Base-by-base conservation (phyloP, 495 filamentous ascomycete species). In the Schizothecium vesticola region DNA sequence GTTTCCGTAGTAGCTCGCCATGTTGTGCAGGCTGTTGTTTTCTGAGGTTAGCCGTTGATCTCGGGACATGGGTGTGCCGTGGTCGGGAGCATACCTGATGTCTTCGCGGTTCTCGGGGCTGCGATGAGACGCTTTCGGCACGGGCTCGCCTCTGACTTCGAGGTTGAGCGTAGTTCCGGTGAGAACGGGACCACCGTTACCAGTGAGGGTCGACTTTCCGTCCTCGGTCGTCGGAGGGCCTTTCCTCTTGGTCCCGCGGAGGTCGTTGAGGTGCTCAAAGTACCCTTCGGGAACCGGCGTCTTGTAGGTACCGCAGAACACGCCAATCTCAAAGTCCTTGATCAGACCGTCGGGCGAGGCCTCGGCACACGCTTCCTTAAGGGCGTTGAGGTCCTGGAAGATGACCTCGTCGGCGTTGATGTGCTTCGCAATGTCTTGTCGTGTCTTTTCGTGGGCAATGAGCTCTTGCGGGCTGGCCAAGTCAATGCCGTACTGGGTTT, bases 361-460 rank as follows among this genome's bases (percentile, higher is more conserved):
- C 72, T 92, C 90, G 0, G 88, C 86, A 74, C 93, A 97, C 5
- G 93, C 88, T 43, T 86, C 88, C 76, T 92, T 90, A 11, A 97
- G 84, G 72, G 96, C 93, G 13, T 86, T 86, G n/a, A 97, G 83
- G 56, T 88, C 89, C 75, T 97, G 93, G 79, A 92, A 98, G 68
- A 99, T 91, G 29, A 97, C 90, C 29, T 88, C 89, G 73, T 98
- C 93, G n/a, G 94, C 93, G 65, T 91, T 92, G 72, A 97, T 97
- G 74, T 91, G 85, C 69, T 87, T 80, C 19, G 94, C 91, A 63
- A 97, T 92, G 16, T 85, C 86, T 22, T 82, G 73, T 25, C 85
- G 79, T 61, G 88, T 85, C 31, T 92, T 87, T 72, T 91, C 88
- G 76, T 94, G 90, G 2, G 94, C 94, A 70, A 97, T 89, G 26